Conservation (phyloP, 2,329 filamentous ascomycete genomes). For the Claviceps arundinis region DNA sequence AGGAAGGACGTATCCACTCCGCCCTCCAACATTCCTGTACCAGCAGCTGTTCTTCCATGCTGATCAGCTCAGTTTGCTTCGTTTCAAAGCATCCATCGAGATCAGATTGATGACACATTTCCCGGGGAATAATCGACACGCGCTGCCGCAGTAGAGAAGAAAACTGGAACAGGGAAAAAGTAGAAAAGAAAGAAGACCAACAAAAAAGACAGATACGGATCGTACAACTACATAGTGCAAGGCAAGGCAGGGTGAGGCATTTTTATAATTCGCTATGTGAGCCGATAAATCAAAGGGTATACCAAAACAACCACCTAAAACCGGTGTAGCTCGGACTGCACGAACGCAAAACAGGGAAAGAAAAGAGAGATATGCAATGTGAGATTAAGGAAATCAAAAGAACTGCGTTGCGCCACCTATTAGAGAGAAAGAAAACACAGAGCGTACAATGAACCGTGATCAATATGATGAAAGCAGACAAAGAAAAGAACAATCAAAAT, state of each 20-base stretch:
- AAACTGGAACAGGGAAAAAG: neutral
- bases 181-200: neutral
- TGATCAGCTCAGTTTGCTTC: neutral
- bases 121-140: neutral
- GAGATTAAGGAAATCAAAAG: neutral
- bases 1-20: too few species aligned
- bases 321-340: neutral
- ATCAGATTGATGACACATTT: neutral
- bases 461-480: neutral
- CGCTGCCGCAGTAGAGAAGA: neutral
- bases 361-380: neutral
- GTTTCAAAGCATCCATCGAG: neutral
- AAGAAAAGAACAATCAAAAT: neutral
- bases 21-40: neutral
- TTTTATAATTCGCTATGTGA: conserved; percentile 1
- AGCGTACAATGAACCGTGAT: neutral
- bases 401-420: neutral
- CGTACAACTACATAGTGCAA: neutral
- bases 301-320: conserved; percentile 10
- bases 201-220: neutral
- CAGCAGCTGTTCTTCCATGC: neutral
- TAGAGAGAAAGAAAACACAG: neutral
- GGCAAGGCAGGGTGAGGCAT: neutral
- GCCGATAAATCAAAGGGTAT: conserved; percentile 13
- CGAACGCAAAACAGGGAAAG: neutral